A percentile compares a stretch with the other conserved stretches of the same genome.
Conservation (phyloP, 2,329 filamentous ascomycete species). For the Huntiella moniliformis region DNA sequence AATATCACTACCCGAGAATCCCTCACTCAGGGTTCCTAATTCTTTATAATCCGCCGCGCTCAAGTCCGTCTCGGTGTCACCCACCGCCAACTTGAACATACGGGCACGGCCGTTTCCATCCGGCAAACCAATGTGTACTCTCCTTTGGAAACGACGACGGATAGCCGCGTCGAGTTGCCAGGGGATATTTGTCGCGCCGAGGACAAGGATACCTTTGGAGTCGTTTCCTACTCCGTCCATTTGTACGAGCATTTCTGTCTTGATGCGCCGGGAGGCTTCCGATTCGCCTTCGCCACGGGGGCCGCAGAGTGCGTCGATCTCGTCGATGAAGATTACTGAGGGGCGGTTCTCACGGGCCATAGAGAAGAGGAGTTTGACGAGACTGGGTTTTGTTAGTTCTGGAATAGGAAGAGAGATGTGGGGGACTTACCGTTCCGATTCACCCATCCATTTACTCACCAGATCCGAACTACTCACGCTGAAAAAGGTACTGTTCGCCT, state of each 20-base stretch:
- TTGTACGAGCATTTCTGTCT: constrained; percentile 93
- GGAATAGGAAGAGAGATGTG: background rate
- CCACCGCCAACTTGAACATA: constrained; percentile 94
- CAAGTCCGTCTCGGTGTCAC: constrained; percentile 74
- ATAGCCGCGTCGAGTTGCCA: constrained; percentile 98
- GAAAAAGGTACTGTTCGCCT: constrained; percentile 98
- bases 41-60: constrained; percentile 59
- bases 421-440: constrained; percentile 64
- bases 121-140: constrained; percentile 88
- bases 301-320: constrained; percentile 90
- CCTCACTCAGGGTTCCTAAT: constrained; percentile 67
- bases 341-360: constrained; percentile 98
- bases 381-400: constrained; percentile 27
- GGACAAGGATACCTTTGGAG: constrained; percentile 77
- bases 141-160: constrained; percentile 80
- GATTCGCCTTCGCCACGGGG: constrained; percentile 83
- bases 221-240: constrained; percentile 99
- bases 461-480: constrained; percentile 93
- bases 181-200: constrained; percentile 94
- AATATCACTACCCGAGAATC: constrained; percentile 93
- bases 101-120: constrained; percentile 70
- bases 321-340: constrained; percentile 96
- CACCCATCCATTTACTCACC: constrained; percentile 99
- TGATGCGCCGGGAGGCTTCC: constrained; percentile 91
- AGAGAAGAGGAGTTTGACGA: constrained; percentile 91